phyloP scores from a whole-genome alignment of 1,139 yeast species.

The Saccharomycopsis hybrid region DNA sequence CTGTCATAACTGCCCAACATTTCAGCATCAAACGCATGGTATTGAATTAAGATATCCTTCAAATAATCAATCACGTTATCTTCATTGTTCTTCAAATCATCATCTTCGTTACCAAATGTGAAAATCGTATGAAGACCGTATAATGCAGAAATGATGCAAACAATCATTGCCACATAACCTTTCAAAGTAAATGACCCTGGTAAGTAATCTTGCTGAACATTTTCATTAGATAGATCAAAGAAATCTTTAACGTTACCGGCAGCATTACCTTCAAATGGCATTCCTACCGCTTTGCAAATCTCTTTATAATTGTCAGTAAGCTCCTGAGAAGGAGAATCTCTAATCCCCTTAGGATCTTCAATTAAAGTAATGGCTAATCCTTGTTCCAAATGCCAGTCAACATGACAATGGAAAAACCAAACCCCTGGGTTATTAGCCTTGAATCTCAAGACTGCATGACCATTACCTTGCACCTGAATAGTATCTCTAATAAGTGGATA shows the following conservation, averaged over 20 bases:
- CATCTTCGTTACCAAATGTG: slow-evolving; percentile 72
- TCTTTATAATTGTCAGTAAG: slow-evolving; percentile 51
- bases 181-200: slow-evolving; percentile 86
- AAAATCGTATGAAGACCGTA: slow-evolving; percentile 73
- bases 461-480: slow-evolving; percentile 56
- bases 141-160: slow-evolving; percentile 74
- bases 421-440: slow-evolving; percentile 84
- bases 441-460: slow-evolving; percentile 66
- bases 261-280: slow-evolving; percentile 67
- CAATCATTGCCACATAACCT: slow-evolving; percentile 82
- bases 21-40: slow-evolving; percentile 7
- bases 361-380: slow-evolving; percentile 71
- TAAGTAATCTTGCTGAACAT: slow-evolving; percentile 53
- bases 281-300: slow-evolving; percentile 49
- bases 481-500: slow-evolving; percentile 71
- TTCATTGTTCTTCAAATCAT: slow-evolving; percentile 45
- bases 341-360: slow-evolving; percentile 68
- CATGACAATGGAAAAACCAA: slow-evolving; percentile 92
- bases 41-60: slow-evolving; percentile 17
- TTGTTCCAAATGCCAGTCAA: slow-evolving; percentile 90
- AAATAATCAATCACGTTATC: slow-evolving; percentile 47
- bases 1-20: not conserved
- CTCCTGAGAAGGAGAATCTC: slow-evolving; percentile 38
- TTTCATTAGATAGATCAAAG: slow-evolving; percentile 65
- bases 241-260: slow-evolving; percentile 66